Evolutionary conservation across 1,284 basidiomycete species (phyloP).

Genomic region (Rhodotorula sp.): DNA sequence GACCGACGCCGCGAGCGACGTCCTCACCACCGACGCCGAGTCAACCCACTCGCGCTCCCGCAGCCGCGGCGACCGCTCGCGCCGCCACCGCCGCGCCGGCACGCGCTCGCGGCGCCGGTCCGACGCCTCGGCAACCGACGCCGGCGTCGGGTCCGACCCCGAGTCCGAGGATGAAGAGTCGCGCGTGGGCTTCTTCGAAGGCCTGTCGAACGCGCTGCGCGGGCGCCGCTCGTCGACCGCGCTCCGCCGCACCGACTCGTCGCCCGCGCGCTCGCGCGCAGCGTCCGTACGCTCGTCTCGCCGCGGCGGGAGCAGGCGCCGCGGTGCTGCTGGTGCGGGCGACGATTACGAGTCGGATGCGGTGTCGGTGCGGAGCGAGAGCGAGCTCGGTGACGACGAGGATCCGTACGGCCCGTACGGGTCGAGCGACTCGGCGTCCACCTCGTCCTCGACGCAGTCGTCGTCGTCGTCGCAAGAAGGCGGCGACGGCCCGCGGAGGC

Average conservation of each 20-base stretch:
- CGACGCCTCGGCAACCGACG: not conserved
- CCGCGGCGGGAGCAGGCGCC: slow-evolving; percentile 1
- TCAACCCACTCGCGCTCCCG: not conserved
- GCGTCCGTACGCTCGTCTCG: not conserved
- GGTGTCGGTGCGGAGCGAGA: not conserved
- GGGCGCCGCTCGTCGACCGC: slow-evolving; percentile 23
- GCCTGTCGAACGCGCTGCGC: slow-evolving; percentile 35
- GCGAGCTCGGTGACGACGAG: slow-evolving; percentile 38
- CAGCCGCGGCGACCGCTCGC: not conserved
- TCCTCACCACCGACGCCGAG: slow-evolving; percentile 15
- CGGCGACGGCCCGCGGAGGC: slow-evolving; percentile 25
- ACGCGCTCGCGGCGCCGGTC: not conserved
- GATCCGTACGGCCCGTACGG: slow-evolving; percentile 47
- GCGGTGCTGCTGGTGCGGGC: not conserved
- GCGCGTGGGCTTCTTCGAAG: slow-evolving; percentile 37
- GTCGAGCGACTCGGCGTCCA: slow-evolving; percentile 33
- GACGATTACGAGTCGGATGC: slow-evolving; percentile 28
- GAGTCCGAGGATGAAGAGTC: slow-evolving; percentile 17
- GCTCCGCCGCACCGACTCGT: not conserved
- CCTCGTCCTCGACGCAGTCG: slow-evolving; percentile 34
- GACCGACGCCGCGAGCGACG: slow-evolving; percentile 13
- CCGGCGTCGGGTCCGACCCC: not conserved
- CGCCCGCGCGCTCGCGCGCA: slow-evolving; percentile 5
- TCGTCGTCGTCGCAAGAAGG: slow-evolving; percentile 30
- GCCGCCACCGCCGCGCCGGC: no score